Conservation (phyloP, 179 eudicot genomes). For the Beta lomatogona region DNA sequence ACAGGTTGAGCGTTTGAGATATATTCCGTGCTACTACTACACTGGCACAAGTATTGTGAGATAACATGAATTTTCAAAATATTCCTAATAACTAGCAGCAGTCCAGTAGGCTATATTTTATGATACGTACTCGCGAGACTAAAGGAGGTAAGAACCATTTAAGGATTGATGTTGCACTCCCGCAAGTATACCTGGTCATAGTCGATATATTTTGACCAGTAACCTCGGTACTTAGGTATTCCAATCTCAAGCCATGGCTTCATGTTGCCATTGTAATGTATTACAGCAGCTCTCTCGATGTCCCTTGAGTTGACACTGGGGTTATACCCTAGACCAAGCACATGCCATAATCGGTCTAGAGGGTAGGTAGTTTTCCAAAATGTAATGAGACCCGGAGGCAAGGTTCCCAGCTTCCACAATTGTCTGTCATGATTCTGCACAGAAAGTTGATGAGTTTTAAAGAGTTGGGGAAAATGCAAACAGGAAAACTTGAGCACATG, state of each 20-base stretch:
- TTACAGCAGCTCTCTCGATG: slow-evolving; percentile 49
- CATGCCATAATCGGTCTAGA: slow-evolving; percentile 48
- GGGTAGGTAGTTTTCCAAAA: slow-evolving; percentile 44
- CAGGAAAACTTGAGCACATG: not conserved
- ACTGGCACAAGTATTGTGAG: not conserved
- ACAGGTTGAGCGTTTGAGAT: slow-evolving; percentile 5
- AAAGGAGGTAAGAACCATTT: not conserved
- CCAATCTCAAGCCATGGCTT: slow-evolving; percentile 61
- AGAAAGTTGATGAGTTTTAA: not conserved
- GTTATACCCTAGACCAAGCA: slow-evolving; percentile 54
- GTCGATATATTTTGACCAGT: slow-evolving; percentile 45
- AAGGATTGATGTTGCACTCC: slow-evolving; percentile 56
- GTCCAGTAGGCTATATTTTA: not conserved
- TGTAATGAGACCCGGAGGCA: slow-evolving; percentile 55
- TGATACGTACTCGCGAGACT: not conserved
- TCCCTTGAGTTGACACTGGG: slow-evolving; percentile 41
- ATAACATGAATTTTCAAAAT: not conserved
- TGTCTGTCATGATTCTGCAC: slow-evolving; percentile 85
- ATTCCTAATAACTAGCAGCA: slow-evolving; percentile 8
- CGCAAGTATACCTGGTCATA: slow-evolving; percentile 47
- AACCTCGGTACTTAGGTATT: slow-evolving; percentile 43
- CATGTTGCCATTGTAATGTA: slow-evolving; percentile 57
- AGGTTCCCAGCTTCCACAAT: slow-evolving; percentile 59
- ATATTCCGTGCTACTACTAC: not conserved
- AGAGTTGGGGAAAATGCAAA: not conserved